phyloP scores from a whole-genome alignment of 345 rosid species.

The Lepidium africanum region DNA sequence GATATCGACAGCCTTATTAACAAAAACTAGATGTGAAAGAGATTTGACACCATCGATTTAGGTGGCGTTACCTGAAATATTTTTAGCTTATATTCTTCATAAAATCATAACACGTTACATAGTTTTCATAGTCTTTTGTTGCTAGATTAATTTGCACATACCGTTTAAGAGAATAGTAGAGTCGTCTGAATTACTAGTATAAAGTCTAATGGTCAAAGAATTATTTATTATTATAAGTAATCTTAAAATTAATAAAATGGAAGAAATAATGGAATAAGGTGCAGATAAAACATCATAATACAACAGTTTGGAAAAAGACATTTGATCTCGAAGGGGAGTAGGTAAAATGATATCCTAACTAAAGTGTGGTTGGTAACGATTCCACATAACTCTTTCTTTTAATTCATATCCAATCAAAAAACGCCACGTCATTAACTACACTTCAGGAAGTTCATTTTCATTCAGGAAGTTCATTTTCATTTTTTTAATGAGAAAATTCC shows the following conservation, averaged over 20 bases:
- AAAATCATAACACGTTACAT: not conserved
- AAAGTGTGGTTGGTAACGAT: slow-evolving; percentile 17
- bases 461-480: not conserved
- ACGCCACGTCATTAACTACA: not conserved
- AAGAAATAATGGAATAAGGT: not conserved
- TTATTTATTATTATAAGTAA: no score
- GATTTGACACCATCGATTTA: not conserved
- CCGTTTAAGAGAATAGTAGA: not conserved
- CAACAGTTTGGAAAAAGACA: not conserved
- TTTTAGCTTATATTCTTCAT: not conserved
- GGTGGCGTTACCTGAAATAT: not conserved
- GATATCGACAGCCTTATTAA: not conserved
- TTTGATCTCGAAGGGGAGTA: slow-evolving; percentile 5
- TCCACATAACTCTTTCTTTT: slow-evolving; percentile 6
- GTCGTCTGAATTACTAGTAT: not conserved
- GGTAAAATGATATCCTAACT: not conserved
- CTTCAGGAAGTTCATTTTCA: not conserved
- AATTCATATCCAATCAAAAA: not conserved
- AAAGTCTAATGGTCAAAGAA: not conserved
- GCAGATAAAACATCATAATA: not conserved
- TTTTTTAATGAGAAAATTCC: no score
- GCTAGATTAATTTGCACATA: not conserved
- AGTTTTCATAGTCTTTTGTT: not conserved
- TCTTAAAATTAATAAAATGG: not conserved
- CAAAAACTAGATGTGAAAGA: not conserved